Conservation (phyloP, 83 land plant genomes). For the Diphasiastrum complanatum region DNA sequence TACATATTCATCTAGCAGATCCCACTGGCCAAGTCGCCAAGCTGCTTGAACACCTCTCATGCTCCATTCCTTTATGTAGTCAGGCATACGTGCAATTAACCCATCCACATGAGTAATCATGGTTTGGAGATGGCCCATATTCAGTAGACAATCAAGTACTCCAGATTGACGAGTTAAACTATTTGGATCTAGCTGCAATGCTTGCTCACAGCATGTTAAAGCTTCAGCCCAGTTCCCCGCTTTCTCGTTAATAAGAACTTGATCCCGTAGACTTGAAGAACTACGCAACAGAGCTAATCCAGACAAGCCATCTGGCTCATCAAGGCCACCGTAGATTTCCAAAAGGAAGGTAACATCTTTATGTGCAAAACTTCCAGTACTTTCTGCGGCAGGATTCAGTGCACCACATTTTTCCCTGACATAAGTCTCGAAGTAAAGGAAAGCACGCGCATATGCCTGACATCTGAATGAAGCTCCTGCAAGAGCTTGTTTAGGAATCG, state of each 20-base stretch:
- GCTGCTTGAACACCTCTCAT: constrained; percentile 94
- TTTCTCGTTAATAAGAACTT: constrained; percentile 79
- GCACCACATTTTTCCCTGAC: constrained; percentile 80
- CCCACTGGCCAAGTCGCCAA: constrained; percentile 98
- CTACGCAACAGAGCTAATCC: constrained; percentile 73
- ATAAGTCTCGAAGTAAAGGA: constrained; percentile 87
- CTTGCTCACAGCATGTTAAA: constrained; percentile 86
- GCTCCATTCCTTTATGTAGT: constrained; percentile 81
- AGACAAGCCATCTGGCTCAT: constrained; percentile 95
- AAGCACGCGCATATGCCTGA: constrained; percentile 91
- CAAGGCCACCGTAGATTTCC: constrained; percentile 85
- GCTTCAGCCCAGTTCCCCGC: constrained; percentile 99
- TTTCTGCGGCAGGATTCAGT: constrained; percentile 88
- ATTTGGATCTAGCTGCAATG: constrained; percentile 83
- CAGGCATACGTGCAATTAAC: constrained; percentile 64
- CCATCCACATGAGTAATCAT: constrained; percentile 96
- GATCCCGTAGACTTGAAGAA: constrained; percentile 70
- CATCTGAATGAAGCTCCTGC: constrained; percentile 92
- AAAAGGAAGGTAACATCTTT: constrained; percentile 81
- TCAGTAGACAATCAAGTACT: constrained; percentile 83
- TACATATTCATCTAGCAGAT: constrained; percentile 83
- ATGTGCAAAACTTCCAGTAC: constrained; percentile 71
- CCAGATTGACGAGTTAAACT: constrained; percentile 80
- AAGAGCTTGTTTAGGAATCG: constrained; percentile 89
- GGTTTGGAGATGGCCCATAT: constrained; percentile 94